Conservation (phyloP, 805 yeast species). For the Cyberlindnera subsufficiens region DNA sequence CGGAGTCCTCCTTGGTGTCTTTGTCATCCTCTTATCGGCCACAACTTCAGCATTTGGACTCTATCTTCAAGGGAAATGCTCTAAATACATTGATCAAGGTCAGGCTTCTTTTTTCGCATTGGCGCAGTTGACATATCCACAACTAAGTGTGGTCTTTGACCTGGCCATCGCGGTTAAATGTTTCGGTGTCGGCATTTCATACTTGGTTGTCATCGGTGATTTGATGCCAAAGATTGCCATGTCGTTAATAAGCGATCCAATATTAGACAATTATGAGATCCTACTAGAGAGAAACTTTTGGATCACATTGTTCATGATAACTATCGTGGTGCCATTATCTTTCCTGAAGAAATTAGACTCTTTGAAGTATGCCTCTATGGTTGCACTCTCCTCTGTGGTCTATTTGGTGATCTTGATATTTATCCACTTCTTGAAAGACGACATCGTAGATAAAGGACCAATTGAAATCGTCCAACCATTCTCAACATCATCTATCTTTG, state of each 20-base stretch:
- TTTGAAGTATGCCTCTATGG: slow-evolving; percentile 75
- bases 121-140: slow-evolving; percentile 55
- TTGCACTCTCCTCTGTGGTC: slow-evolving; percentile 76
- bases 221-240: slow-evolving; percentile 55
- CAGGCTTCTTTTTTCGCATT: slow-evolving; percentile 63
- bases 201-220: slow-evolving; percentile 66
- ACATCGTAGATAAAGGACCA: slow-evolving; percentile 47
- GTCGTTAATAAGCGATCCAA: slow-evolving; percentile 19
- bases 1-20: slow-evolving; percentile 54
- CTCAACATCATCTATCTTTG: slow-evolving; percentile 42
- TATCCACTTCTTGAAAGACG: slow-evolving; percentile 58
- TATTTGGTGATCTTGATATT: slow-evolving; percentile 72
- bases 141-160: slow-evolving; percentile 56
- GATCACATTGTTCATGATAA: slow-evolving; percentile 51
- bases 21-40: slow-evolving; percentile 58
- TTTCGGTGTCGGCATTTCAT: slow-evolving; percentile 65
- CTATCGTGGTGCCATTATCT: slow-evolving; percentile 46
- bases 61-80: slow-evolving; percentile 53
- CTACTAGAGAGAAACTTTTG: slow-evolving; percentile 46
- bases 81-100: slow-evolving; percentile 44
- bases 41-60: slow-evolving; percentile 63
- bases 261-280: slow-evolving; percentile 14
- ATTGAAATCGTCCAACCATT: slow-evolving; percentile 43
- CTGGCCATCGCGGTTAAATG: slow-evolving; percentile 66
- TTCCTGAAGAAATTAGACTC: slow-evolving; percentile 75